Conservation (phyloP, 129 eudicot species). For the Lactuca saligna region DNA sequence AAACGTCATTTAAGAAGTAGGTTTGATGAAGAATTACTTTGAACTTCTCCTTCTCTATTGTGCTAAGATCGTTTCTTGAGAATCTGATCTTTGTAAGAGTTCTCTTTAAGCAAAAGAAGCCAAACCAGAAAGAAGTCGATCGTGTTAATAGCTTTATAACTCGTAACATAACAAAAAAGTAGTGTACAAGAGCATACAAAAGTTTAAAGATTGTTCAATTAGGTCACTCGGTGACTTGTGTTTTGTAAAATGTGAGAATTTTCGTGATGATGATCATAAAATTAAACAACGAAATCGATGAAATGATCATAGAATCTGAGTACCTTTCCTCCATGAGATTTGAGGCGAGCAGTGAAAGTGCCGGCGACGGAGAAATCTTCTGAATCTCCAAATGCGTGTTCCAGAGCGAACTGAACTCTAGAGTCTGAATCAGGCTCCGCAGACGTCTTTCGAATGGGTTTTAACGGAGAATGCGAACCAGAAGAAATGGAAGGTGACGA, state of each 20-base stretch:
- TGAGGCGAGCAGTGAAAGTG: conserved; percentile 81
- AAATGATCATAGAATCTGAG: not conserved
- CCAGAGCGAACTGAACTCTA: conserved; percentile 65
- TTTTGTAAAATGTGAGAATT: not conserved
- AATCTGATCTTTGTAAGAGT: conserved; percentile 90
- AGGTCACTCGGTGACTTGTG: not conserved
- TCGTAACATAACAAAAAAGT: not conserved
- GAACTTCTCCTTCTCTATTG: conserved; percentile 71
- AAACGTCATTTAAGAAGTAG: not conserved
- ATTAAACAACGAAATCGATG: not conserved
- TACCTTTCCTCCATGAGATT: conserved; percentile 82
- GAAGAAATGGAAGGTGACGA: conserved; percentile 32
- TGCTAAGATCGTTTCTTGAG: conserved; percentile 69
- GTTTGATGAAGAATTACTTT: conserved; percentile 38
- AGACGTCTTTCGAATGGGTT: conserved; percentile 36
- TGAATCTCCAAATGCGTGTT: conserved; percentile 83
- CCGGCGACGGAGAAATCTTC: conserved; percentile 75
- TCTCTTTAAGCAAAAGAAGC: conserved; percentile 35
- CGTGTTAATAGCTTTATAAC: not conserved
- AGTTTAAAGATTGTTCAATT: not conserved
- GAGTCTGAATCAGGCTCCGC: conserved; percentile 68
- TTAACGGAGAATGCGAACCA: conserved; percentile 17
- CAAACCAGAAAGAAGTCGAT: conserved; percentile 9
- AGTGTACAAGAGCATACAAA: not conserved
- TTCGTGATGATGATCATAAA: not conserved